phyloP scores from a whole-genome alignment of 192 early-diverging fungal species.

The Thamnidium elegans region DNA sequence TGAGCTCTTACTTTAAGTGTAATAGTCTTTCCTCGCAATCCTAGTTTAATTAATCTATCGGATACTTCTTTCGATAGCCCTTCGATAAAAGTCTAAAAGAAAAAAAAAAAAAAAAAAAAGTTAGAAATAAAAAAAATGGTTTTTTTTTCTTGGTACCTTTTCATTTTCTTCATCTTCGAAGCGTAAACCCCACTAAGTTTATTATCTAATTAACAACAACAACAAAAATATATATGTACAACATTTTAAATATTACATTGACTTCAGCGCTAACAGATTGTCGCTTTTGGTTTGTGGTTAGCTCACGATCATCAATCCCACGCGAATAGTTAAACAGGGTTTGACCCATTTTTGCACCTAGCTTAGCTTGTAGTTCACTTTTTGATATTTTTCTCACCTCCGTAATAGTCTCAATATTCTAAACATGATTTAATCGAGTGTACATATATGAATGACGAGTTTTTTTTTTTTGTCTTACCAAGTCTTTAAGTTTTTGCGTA shows the following conservation, averaged over 20 bases:
- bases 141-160: constrained; percentile 25
- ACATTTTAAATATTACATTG: constrained; percentile 34
- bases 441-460: background rate
- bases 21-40: constrained; percentile 55
- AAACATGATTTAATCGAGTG: background rate
- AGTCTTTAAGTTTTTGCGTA: constrained; percentile 26
- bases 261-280: constrained; percentile 83
- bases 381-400: constrained; percentile 45
- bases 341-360: constrained; percentile 70
- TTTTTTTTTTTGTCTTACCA: constrained; percentile 12
- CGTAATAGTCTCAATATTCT: constrained; percentile 40
- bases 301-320: constrained; percentile 70
- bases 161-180: constrained; percentile 72
- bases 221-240: background rate
- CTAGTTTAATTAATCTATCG: constrained; percentile 53
- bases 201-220: background rate
- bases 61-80: constrained; percentile 64
- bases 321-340: constrained; percentile 67
- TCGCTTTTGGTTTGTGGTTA: constrained; percentile 63
- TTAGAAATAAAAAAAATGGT: too few relatives aligned
- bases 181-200: constrained; percentile 75
- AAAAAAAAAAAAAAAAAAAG: background rate
- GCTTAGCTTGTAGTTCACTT: constrained; percentile 51
- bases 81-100: constrained; percentile 50
- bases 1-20: constrained; percentile 58